These are phyloP conservation scores for Ustilago tritici DNA, from an alignment of 1,284 basidiomycete genomes.

Conservation along the genomic window DNA sequence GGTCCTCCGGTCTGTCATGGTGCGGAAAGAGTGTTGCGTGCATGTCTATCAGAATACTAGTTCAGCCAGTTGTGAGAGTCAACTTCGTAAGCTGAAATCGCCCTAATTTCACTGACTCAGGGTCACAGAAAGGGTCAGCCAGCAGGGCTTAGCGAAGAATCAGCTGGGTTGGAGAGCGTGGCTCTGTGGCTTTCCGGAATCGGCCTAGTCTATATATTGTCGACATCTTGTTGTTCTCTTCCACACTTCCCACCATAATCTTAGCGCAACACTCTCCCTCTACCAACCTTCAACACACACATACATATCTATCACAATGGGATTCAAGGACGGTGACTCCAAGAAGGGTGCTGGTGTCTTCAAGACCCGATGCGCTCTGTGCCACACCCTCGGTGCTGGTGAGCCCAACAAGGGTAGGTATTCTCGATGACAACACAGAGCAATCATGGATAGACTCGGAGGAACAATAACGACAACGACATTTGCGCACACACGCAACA, in stretches of 20 bases:
- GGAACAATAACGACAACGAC: not conserved
- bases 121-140: slow-evolving; percentile 8
- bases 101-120: slow-evolving; percentile 12
- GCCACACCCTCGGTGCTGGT: slow-evolving; percentile 88
- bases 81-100: slow-evolving; percentile 32
- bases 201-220: slow-evolving; percentile 17
- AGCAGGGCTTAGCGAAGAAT: slow-evolving; percentile 9
- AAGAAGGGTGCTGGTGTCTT: slow-evolving; percentile 67
- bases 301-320: slow-evolving; percentile 47
- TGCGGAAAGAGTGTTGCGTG: not conserved
- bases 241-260: slow-evolving; percentile 11
- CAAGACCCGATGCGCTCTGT: slow-evolving; percentile 92
- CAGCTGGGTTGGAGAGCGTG: not conserved
- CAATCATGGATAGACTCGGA: not conserved
- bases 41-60: not conserved
- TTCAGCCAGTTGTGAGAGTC: not conserved
- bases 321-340: slow-evolving; percentile 60
- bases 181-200: slow-evolving; percentile 6
- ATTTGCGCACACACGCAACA: not conserved
- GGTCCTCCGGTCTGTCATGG: slow-evolving; percentile 4
- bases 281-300: not conserved
- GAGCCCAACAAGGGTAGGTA: slow-evolving; percentile 78
- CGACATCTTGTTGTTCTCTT: not conserved
- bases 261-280: slow-evolving; percentile 1
- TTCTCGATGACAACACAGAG: not conserved